Base-by-base conservation (phyloP, 2,329 filamentous ascomycete genomes). In the Hypoxylon sp. region DNA sequence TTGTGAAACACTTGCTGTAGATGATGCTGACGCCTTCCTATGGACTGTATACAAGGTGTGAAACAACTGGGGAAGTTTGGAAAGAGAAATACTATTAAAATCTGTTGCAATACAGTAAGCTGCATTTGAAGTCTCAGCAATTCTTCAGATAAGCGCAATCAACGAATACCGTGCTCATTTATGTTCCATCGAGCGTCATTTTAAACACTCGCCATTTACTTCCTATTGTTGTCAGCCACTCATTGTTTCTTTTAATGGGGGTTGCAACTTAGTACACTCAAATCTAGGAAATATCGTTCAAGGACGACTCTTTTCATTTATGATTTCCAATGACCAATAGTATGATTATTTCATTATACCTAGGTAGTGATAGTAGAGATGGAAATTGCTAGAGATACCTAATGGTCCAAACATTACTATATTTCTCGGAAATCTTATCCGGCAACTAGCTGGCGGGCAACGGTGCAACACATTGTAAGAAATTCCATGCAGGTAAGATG, bases 401-500 rank as follows among this genome's bases (percentile, higher is more conserved):
- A 5, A 23, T 30, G 32, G 14, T 34, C 48, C n/a, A 36, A 49
- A 36, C 19, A 28, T 60, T 61, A 19, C 23, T 21, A 17, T 28
- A 60, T 55, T 61, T 30, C 46, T n/a, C 57, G 63, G 60, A 56
- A 61, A 58, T 60, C 53, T 65, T 28, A 65, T 67, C 67, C 64
- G 64, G 48, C 32, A 56, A n/a, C 38, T n/a, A 55, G 36, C 56
- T 48, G 23, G 5, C 25, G 25, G 45, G 34, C 23, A 50, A 49
- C 57, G 34, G 57, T 51, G 51, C 38, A 52, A 59, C 63, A 60
- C 61, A 63, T 61, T 61, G 49, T 57, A 60, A 52, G 38, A 43
- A 62, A 59, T 60, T 57, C 62, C 38, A 65, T 70, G 68, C 65
- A 62, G 63, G 68, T 70, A 63, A 70, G 65, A 70, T 70, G 68